Evolutionary conservation across 306 rosid species (phyloP), one percentile per base, ranked within the genome.

Genomic region (Sindora glabra): DNA sequence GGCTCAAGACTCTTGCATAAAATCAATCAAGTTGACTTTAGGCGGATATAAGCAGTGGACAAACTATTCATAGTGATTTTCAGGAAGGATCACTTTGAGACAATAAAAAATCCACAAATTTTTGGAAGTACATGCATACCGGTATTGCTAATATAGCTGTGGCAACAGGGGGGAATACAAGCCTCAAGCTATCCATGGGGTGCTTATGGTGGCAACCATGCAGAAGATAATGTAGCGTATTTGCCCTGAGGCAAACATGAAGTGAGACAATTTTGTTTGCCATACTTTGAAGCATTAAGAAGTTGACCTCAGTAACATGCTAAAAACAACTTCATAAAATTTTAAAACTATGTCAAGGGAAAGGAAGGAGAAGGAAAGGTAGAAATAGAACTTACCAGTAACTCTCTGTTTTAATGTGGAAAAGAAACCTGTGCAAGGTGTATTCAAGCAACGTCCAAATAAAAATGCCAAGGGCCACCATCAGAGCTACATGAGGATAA

Each of bases 161-260:
- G 40, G 89, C 97, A 64, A 94, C 57, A 1, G 99, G 99, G 59
- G 99, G 99, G 19, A 94, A 89, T 69, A 94, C 99, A 51, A 94
- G 99, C 56, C 99, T 81, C 79, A 94, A 70, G 47, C 97, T 82
- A 62, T 94, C 99, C 97, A 89, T 94, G 8, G 99, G 99, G 63
- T 94, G 97, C 71, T 94, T 94, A 71, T 89, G 99, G 71, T 94
- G 99, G 80, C 95, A 89, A 56, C 99, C 99, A 66, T 94, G 99
- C 46, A 94, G 79, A 60, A 94, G 95, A 84, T 89, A 89, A 75
- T 94, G 99, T 15, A 64, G 0, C 39, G 97, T 94, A 78, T 94
- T 94, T 67, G 94, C 78, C 96, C 99, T 92, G 54, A 74, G 63
- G 29, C 57, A 77, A 36, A 15, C 59, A 68, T 58, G 66, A 37